Evolutionary conservation across 371 early-diverging fungal genomes (phyloP).

Genomic region (Vairimorpha apis): DNA sequence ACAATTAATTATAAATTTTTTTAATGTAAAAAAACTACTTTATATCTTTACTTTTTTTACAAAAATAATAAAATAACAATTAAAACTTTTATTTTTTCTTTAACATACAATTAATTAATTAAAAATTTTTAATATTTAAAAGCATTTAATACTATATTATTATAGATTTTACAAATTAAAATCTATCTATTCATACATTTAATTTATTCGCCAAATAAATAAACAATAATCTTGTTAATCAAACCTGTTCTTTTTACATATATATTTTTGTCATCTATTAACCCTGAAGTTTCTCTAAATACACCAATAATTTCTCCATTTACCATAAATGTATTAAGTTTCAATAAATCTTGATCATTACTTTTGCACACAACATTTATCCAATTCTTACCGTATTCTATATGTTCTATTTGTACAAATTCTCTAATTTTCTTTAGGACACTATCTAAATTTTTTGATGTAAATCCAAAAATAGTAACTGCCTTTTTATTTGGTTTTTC

Average conservation of each 20-base stretch:
- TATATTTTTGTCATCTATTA: conserved; percentile 44
- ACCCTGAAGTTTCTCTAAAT: conserved; percentile 30
- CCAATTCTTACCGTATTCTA: conserved; percentile 62
- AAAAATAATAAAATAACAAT: too few species aligned
- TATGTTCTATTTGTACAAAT: conserved; percentile 42
- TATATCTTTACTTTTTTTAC: too few species aligned
- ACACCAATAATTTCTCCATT: conserved; percentile 63
- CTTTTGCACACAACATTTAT: conserved; percentile 54
- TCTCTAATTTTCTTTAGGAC: conserved; percentile 49
- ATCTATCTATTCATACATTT: too few species aligned
- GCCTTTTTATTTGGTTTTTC: conserved; percentile 16
- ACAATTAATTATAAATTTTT: too few species aligned
- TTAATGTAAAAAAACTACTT: too few species aligned
- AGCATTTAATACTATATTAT: too few species aligned
- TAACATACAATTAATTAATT: too few species aligned
- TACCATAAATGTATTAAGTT: conserved; percentile 37
- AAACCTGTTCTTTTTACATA: conserved; percentile 56
- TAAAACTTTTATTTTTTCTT: too few species aligned
- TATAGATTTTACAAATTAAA: too few species aligned
- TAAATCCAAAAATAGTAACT: conserved; percentile 58
- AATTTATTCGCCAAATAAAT: conserved; percentile 60
- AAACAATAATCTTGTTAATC: conserved; percentile 46
- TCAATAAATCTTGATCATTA: conserved; percentile 38
- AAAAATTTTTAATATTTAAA: too few species aligned
- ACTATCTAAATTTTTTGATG: conserved; percentile 46